phyloP scores from a whole-genome alignment of 305 asterid species.

The Solanum chacoense region DNA sequence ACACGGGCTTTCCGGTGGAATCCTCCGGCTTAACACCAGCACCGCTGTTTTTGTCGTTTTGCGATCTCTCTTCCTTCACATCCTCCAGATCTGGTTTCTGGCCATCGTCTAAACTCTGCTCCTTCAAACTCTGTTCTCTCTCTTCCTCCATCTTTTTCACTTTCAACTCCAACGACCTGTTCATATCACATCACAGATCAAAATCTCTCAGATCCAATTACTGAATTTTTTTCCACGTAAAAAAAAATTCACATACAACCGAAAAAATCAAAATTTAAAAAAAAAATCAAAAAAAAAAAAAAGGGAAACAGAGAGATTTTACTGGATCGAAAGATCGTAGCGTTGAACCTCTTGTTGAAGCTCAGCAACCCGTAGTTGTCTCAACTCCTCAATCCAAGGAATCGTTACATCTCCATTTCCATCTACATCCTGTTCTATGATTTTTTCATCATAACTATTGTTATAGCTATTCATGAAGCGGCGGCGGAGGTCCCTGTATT shows the following conservation, averaged over 20 bases:
- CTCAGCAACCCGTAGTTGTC: slow-evolving; percentile 28
- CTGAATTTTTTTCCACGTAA: slow-evolving; percentile 4
- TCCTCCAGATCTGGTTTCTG: slow-evolving; percentile 29
- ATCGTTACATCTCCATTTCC: slow-evolving; percentile 6
- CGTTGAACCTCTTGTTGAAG: slow-evolving; percentile 31
- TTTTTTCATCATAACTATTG: neutral
- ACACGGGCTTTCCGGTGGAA: slow-evolving; percentile 5
- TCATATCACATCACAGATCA: slow-evolving; percentile 16
- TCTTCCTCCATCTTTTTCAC: slow-evolving; percentile 32
- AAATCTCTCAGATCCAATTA: slow-evolving; percentile 14
- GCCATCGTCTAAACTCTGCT: slow-evolving; percentile 1
- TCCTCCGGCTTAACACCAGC: slow-evolving; percentile 7
- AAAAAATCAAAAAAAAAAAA: neutral
- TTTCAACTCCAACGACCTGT: slow-evolving; percentile 28
- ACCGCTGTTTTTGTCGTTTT: slow-evolving; percentile 15
- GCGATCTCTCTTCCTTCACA: slow-evolving; percentile 13
- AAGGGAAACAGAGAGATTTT: slow-evolving; percentile 3
- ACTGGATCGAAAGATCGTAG: slow-evolving; percentile 34
- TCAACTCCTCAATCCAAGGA: slow-evolving; percentile 29
- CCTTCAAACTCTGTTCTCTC: slow-evolving; percentile 16
- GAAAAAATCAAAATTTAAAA: neutral
- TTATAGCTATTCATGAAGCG: slow-evolving; percentile 8
- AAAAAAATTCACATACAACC: neutral
- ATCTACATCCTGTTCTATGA: slow-evolving; percentile 3
- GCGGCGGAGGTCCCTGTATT: slow-evolving; percentile 18